A percentile compares a stretch with the other conserved stretches of the same genome.
phyloP scores from a whole-genome alignment of 1,284 basidiomycete species.

The Dichomitus squalens region DNA sequence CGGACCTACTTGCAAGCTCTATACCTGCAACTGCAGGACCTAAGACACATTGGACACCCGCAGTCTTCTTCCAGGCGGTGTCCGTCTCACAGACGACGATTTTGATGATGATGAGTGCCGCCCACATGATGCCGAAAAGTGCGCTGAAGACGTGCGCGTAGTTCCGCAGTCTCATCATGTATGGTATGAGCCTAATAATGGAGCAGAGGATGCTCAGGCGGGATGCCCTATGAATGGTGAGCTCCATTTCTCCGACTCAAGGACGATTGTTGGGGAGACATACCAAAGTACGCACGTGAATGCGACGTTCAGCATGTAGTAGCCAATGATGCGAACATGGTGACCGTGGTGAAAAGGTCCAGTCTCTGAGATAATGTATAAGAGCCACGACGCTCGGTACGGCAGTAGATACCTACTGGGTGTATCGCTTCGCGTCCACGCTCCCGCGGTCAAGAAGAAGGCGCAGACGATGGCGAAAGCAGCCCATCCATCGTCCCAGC shows the following conservation, averaged over 20 bases:
- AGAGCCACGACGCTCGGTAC: neutral
- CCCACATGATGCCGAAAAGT: constrained; percentile 31
- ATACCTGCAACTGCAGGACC: constrained; percentile 28
- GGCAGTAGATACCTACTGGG: constrained; percentile 13
- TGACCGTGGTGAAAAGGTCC: constrained; percentile 21
- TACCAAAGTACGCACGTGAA: constrained; percentile 35
- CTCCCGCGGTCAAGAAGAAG: constrained; percentile 27
- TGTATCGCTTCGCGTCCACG: constrained; percentile 32
- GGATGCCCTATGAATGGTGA: constrained; percentile 24
- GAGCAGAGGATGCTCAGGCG: constrained; percentile 36
- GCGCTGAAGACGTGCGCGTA: constrained; percentile 21
- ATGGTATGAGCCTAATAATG: constrained; percentile 32
- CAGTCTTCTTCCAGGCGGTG: constrained; percentile 25
- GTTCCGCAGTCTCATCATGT: constrained; percentile 23
- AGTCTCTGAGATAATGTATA: neutral
- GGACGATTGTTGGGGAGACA: neutral
- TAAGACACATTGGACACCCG: constrained; percentile 30
- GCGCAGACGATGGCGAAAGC: constrained; percentile 25
- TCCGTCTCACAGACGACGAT: constrained; percentile 27
- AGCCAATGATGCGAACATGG: constrained; percentile 29
- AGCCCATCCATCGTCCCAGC: constrained; percentile 35
- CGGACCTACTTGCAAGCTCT: constrained; percentile 32
- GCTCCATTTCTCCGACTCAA: no score
- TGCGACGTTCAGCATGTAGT: constrained; percentile 29
- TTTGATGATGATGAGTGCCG: constrained; percentile 28